Evolutionary conservation across 768 basidiomycete species (phyloP).

Genomic region (Termitomyces sp.): DNA sequence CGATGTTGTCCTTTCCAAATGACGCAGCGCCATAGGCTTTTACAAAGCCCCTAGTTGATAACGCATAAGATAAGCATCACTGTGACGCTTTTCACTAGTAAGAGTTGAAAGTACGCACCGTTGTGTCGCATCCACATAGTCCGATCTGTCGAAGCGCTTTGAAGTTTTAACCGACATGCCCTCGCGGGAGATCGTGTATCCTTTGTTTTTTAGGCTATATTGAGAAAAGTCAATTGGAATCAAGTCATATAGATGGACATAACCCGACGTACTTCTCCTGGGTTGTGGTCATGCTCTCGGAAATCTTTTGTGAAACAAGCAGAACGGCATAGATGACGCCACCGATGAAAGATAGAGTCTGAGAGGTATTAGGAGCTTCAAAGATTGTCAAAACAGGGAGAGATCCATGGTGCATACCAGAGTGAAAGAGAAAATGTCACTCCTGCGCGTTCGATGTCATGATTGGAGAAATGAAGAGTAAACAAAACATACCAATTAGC

Average conservation of each 20-base stretch:
- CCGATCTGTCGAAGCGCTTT: slow-evolving; percentile 54
- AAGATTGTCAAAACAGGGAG: too few relatives aligned
- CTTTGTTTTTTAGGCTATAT: slow-evolving; percentile 42
- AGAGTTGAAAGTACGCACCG: slow-evolving; percentile 36
- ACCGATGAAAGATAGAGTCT: slow-evolving; percentile 49
- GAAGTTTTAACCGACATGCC: slow-evolving; percentile 68
- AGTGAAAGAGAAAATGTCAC: slow-evolving; percentile 39
- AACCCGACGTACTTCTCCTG: slow-evolving; percentile 46
- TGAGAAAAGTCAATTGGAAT: not conserved
- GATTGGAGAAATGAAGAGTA: not conserved
- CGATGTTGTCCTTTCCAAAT: slow-evolving; percentile 26
- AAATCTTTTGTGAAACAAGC: slow-evolving; percentile 32
- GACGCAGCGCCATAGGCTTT: slow-evolving; percentile 48
- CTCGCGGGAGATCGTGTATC: slow-evolving; percentile 51
- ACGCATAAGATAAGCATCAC: not conserved
- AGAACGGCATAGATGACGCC: slow-evolving; percentile 43
- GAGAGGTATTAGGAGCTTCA: not conserved
- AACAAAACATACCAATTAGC: slow-evolving; percentile 9
- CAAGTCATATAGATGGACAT: not conserved
- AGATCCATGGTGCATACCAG: slow-evolving; percentile 34
- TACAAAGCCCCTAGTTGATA: slow-evolving; percentile 42
- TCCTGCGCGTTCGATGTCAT: slow-evolving; percentile 21
- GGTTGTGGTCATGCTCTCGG: slow-evolving; percentile 41
- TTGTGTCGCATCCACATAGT: slow-evolving; percentile 73
- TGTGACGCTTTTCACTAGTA: too few relatives aligned